Conservation (phyloP, 1,284 basidiomycete species). For the Phlebopus sp. region DNA sequence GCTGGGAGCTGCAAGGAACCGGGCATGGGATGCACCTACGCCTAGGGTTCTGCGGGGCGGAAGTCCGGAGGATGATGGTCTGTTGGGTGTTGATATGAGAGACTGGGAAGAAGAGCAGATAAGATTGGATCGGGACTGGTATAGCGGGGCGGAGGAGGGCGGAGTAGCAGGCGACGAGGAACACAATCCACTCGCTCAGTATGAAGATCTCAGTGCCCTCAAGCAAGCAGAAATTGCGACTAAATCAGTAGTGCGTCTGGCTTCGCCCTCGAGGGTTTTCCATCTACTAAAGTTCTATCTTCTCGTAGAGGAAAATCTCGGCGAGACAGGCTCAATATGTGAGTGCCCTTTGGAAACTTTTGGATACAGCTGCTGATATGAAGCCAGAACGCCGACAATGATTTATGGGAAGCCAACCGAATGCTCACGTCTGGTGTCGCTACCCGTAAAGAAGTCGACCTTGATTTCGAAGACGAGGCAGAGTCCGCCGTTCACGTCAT, state of each 20-base stretch:
- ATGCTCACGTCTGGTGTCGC: conserved; percentile 95
- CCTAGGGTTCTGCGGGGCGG: conserved; percentile 64
- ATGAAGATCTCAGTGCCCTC: conserved; percentile 72
- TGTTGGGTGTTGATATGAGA: conserved; percentile 59
- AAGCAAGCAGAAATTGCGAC: conserved; percentile 79
- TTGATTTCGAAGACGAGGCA: conserved; percentile 90
- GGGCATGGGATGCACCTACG: conserved; percentile 85
- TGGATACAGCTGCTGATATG: not conserved
- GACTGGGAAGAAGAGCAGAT: conserved; percentile 97
- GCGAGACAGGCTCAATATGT: conserved; percentile 94
- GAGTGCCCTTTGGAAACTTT: conserved; percentile 29
- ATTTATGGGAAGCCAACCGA: conserved; percentile 97
- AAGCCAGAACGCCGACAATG: conserved; percentile 89
- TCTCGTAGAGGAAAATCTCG: conserved; percentile 73
- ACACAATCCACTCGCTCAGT: conserved; percentile 90
- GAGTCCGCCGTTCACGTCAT: conserved; percentile 97
- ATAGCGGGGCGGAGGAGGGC: conserved; percentile 85
- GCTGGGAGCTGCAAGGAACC: conserved; percentile 57
- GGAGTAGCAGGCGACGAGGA: conserved; percentile 85
- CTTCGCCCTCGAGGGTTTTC: not conserved
- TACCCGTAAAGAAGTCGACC: conserved; percentile 80
- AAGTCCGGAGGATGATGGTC: conserved; percentile 62
- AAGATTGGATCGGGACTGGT: conserved; percentile 90
- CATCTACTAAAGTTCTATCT: conserved; percentile 6
- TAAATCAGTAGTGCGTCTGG: conserved; percentile 64